Conservation (phyloP, 2,329 filamentous ascomycete species). For the Botrytis medusae region DNA sequence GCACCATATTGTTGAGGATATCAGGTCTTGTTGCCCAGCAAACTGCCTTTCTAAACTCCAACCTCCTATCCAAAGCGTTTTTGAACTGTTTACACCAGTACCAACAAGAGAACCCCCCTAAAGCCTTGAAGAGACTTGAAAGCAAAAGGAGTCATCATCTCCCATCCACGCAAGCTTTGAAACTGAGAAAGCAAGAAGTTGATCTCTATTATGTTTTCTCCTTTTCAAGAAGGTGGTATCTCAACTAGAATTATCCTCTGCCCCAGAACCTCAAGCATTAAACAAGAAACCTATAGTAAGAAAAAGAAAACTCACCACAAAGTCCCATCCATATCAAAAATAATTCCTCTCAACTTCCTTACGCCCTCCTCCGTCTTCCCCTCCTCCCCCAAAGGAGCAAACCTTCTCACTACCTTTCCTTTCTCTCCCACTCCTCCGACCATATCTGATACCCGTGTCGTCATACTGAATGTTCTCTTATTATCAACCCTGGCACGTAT, state of each 20-base stretch:
- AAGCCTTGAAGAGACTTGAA: not conserved
- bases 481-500: not conserved
- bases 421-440: not conserved
- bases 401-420: constrained; percentile 43
- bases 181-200: constrained; percentile 49
- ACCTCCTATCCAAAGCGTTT: not conserved
- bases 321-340: constrained; percentile 96
- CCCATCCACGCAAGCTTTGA: not conserved
- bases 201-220: constrained; percentile 45
- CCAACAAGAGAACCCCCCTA: not conserved
- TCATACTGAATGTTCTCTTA: not conserved
- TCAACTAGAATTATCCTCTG: not conserved
- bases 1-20: not conserved
- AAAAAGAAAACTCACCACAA: constrained; percentile 64
- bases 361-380: constrained; percentile 22
- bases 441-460: not conserved
- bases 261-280: not conserved
- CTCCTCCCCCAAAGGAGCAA: constrained; percentile 54
- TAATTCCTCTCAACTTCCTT: constrained; percentile 56
- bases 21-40: not conserved
- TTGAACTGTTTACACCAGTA: not conserved
- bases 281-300: not conserved
- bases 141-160: not conserved
- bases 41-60: not conserved
- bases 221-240: constrained; percentile 42